Evolutionary conservation across 108 stramenopile species (phyloP).

Genomic region (Craspedostauros australis): DNA sequence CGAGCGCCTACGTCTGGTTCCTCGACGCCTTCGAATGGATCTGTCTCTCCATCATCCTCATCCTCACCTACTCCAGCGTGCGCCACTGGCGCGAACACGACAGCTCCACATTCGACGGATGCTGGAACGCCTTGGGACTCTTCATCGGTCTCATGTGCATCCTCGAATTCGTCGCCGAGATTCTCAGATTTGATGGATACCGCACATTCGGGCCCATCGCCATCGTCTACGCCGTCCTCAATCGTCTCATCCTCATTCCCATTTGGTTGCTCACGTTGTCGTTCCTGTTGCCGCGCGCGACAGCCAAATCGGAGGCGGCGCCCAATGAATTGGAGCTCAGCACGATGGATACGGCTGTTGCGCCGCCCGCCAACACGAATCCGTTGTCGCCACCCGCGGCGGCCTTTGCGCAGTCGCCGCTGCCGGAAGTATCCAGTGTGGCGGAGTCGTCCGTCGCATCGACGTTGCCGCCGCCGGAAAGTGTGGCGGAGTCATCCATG

Average conservation of each 20-base stretch:
- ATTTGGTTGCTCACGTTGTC: constrained; percentile 21
- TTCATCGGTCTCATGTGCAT: constrained; percentile 17
- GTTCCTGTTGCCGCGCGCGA: constrained; percentile 12
- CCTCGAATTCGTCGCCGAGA: constrained; percentile 15
- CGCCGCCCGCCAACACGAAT: no score
- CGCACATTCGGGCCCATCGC: background rate
- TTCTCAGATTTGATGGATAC: constrained; percentile 11
- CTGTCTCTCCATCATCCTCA: constrained; percentile 11
- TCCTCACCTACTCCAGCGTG: background rate
- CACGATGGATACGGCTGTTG: no score
- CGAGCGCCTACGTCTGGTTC: constrained; percentile 15
- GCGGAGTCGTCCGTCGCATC: no score
- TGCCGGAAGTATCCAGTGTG: no score
- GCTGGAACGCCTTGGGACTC: constrained; percentile 21
- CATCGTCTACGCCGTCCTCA: constrained; percentile 16
- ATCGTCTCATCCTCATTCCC: constrained; percentile 21
- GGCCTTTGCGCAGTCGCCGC: no score
- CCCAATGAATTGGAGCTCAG: no score
- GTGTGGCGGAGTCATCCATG: no score
- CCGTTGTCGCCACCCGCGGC: no score
- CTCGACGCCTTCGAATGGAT: constrained; percentile 30
- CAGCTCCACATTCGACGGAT: no score
- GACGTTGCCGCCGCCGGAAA: no score
- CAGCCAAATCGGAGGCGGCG: background rate
- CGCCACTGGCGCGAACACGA: background rate